phyloP scores from a whole-genome alignment of 1,284 basidiomycete genomes.

The Cystobasidium sp. region DNA sequence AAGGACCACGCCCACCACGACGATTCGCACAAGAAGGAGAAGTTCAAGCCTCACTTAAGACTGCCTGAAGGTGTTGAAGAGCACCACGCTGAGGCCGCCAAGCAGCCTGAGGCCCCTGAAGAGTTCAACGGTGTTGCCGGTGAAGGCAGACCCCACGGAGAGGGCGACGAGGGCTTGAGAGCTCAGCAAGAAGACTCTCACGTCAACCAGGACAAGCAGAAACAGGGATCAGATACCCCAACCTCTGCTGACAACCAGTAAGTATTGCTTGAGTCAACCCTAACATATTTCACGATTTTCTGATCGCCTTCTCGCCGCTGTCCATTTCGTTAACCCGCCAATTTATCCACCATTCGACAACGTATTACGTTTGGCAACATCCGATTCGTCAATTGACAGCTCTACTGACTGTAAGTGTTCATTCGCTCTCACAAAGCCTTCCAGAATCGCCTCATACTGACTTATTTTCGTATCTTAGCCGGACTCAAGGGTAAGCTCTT shows the following conservation, averaged over 20 bases:
- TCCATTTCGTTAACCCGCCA: too few species aligned
- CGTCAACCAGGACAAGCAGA: conserved; percentile 24
- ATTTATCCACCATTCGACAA: too few species aligned
- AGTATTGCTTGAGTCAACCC: not conserved
- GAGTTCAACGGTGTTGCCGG: conserved; percentile 29
- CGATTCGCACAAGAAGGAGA: conserved; percentile 25
- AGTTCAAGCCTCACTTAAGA: conserved; percentile 41
- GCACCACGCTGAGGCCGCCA: not conserved
- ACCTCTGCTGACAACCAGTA: conserved; percentile 32
- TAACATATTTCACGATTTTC: not conserved
- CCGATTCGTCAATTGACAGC: not conserved
- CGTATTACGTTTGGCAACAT: not conserved
- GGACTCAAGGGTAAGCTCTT: conserved; percentile 29
- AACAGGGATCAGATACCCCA: not conserved
- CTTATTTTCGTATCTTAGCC: not conserved
- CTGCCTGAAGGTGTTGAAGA: conserved; percentile 19
- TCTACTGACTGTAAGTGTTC: conserved; percentile 1
- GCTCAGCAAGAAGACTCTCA: conserved; percentile 15
- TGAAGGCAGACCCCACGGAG: conserved; percentile 38
- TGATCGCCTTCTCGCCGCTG: not conserved
- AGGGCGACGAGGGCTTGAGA: conserved; percentile 39
- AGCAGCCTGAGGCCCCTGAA: conserved; percentile 24
- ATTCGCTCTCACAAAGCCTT: not conserved
- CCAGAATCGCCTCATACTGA: too few species aligned
- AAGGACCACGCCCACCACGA: conserved; percentile 26